These are phyloP conservation scores for Trypanosoma brucei DNA, from an alignment of 208 protist species.

Conservation along the genomic window DNA sequence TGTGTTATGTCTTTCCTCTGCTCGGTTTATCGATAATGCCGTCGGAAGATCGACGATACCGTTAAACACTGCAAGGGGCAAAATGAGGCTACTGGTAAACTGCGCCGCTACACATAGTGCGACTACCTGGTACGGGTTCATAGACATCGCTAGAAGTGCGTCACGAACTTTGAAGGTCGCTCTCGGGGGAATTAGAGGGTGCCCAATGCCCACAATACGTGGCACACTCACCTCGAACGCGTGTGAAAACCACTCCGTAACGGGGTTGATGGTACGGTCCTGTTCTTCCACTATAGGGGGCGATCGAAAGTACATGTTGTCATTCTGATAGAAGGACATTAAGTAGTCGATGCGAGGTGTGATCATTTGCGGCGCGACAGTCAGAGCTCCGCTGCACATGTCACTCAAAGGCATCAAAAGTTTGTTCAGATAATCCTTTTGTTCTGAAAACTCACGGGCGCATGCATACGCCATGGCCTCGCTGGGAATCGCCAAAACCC, in stretches of 20 bases:
- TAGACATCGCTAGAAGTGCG: slow-evolving; percentile 60
- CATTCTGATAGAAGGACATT: slow-evolving; percentile 89
- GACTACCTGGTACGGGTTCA: slow-evolving; percentile 91
- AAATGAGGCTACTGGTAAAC: slow-evolving; percentile 88
- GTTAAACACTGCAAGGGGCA: slow-evolving; percentile 83
- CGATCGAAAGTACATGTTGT: slow-evolving; percentile 89
- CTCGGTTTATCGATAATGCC: slow-evolving; percentile 75
- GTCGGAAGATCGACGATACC: slow-evolving; percentile 68
- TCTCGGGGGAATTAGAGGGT: slow-evolving; percentile 63
- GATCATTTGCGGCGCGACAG: slow-evolving; percentile 85
- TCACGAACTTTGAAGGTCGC: slow-evolving; percentile 56
- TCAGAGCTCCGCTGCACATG: slow-evolving; percentile 82
- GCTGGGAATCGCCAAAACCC: slow-evolving; percentile 72
- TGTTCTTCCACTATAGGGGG: slow-evolving; percentile 69
- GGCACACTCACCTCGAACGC: slow-evolving; percentile 76
- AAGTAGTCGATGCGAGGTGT: slow-evolving; percentile 86
- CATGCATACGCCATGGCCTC: slow-evolving; percentile 83
- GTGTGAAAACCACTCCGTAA: slow-evolving; percentile 72
- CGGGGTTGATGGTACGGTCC: slow-evolving; percentile 67
- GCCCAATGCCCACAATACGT: slow-evolving; percentile 79
- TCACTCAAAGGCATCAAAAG: slow-evolving; percentile 89
- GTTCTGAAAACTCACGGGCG: slow-evolving; percentile 83
- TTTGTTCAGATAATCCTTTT: slow-evolving; percentile 80
- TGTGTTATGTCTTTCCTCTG: slow-evolving; percentile 86
- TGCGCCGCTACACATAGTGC: slow-evolving; percentile 87